Base-by-base conservation (phyloP, 139 green algal genomes). In the Chlamydomonas eustigma region DNA sequence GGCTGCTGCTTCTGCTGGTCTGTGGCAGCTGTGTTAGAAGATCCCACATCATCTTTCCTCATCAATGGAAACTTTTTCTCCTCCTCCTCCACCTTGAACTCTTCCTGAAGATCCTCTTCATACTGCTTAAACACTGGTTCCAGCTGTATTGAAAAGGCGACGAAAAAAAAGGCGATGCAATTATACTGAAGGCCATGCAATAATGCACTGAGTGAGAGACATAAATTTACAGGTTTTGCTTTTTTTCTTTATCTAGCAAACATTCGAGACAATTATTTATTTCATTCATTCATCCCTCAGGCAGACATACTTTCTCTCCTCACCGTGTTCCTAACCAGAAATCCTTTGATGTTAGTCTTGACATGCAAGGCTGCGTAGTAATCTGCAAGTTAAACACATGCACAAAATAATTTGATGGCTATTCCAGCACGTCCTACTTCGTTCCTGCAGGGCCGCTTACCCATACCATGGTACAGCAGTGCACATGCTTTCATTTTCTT, bases 331-430 rank as follows among this genome's bases (percentile, higher is more conserved):
- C 72, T 34, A 12, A 31, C 39, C 36, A 78, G 58, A 63, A 78
- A 78, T 37, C 74, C 74, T 37, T 65, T 73, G 36, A 78, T 65
- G 3, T 38, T 35, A 2, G 58, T 34, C 58, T 73, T 72, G n/a
- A 78, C 63, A 38, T 78, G 73, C 30, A 73, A 6, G 5, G 74
- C 74, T 5, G 58, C 24, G 25, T 78, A 78, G 44, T 73, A 78
- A 44, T 78, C 65, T 39, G 65, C 22, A 58, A 58, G 12, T 12
- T 58, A 18, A 58, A 12, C 12, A 58, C 44, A 58, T 58, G 12
- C 18, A 58, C 12, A 58, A 58, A 28, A 58, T 58, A 58, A 58
- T 28, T 58, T 58, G 44, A 58, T 4, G 18, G 52, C 22, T 33
- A 6, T 28, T 25, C 34, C 52, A 68, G 52, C 52, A 68, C 18